These are phyloP conservation scores for Fusarium sambucinum DNA, from an alignment of 2,329 filamentous ascomycete species.

Conservation along the genomic window DNA sequence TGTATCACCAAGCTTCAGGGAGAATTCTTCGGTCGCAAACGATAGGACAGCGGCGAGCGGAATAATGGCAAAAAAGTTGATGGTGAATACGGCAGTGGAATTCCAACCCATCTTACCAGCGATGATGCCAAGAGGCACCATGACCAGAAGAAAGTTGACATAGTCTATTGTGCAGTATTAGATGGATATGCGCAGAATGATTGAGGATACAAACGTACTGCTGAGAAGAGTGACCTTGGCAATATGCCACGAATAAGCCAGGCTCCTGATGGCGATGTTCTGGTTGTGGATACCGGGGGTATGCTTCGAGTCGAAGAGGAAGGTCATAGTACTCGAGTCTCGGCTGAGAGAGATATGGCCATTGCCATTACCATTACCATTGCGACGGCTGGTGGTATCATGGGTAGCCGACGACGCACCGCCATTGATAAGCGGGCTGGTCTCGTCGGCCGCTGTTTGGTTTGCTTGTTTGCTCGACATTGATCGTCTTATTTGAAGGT, in stretches of 20 bases:
- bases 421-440: constrained; percentile 59
- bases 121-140: constrained; percentile 79
- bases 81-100: constrained; percentile 75
- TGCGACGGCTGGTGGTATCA: constrained; percentile 17
- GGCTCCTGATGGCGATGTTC: constrained; percentile 59
- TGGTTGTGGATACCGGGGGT: constrained; percentile 66
- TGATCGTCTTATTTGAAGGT: constrained; percentile 46
- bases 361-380: constrained; percentile 37
- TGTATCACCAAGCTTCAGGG: constrained; percentile 77
- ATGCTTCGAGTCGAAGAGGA: constrained; percentile 63
- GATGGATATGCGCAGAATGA: neutral
- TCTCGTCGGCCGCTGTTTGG: constrained; percentile 52
- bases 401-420: constrained; percentile 46
- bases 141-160: constrained; percentile 78
- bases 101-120: constrained; percentile 73
- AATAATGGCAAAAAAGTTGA: constrained; percentile 86
- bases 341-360: constrained; percentile 43
- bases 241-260: constrained; percentile 66
- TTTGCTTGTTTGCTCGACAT: constrained; percentile 51
- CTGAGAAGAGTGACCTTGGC: constrained; percentile 69
- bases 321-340: constrained; percentile 47
- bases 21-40: constrained; percentile 83
- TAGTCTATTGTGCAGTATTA: constrained; percentile 58
- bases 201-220: constrained; percentile 60
- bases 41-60: constrained; percentile 79